A percentile compares a stretch with the other conserved stretches of the same genome.
Conservation (phyloP, 306 rosid species). For the Prunus campanulata region DNA sequence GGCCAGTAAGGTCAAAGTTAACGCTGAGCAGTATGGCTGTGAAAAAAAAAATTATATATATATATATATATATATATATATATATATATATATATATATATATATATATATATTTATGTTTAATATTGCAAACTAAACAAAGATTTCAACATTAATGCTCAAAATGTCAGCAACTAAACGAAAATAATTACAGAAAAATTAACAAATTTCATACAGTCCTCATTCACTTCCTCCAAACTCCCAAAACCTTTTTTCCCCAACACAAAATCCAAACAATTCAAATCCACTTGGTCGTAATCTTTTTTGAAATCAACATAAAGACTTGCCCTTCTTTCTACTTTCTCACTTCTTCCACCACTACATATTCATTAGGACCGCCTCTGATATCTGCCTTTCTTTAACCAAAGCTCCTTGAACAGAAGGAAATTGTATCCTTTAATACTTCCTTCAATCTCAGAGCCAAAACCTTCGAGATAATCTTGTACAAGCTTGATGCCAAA, state of each 20-base stretch:
- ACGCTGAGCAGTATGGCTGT: neutral
- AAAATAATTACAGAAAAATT: neutral
- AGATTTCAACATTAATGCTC: neutral
- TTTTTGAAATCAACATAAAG: neutral
- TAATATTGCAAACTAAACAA: neutral
- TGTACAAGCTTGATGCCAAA: no score
- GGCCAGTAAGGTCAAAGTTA: constrained; percentile 6
- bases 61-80: no score
- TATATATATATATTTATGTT: neutral
- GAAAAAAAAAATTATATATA: no score
- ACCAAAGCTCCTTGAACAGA: no score
- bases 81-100: no score
- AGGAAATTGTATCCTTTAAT: no score
- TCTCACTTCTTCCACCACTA: no score
- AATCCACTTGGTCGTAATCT: neutral
- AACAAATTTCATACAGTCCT: neutral
- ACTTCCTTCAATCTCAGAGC: neutral
- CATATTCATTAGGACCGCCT: no score
- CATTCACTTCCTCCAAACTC: neutral
- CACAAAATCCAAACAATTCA: neutral
- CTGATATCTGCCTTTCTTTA: no score
- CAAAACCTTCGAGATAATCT: neutral
- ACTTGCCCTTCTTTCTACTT: no score
- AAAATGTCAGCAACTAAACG: neutral
- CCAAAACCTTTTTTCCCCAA: neutral